Evolutionary conservation across 139 green algal species (phyloP).

Genomic region (Asterochloris sp.): DNA sequence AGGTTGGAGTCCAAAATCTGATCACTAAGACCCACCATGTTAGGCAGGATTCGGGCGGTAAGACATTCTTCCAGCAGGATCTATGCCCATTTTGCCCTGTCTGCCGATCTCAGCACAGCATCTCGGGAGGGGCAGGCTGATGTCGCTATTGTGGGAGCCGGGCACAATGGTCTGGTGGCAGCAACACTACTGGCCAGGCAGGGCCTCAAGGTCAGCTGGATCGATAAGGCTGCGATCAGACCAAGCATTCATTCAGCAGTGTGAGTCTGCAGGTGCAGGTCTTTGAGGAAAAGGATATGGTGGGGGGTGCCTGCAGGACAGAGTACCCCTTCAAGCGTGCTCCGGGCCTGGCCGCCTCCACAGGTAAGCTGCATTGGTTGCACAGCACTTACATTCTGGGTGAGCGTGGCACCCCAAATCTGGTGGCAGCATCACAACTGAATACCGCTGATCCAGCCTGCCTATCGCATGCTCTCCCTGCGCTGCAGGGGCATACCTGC

Average conservation of each 20-base stretch:
- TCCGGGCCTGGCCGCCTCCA: constrained; percentile 47
- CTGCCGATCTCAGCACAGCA: too few species aligned
- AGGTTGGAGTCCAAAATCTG: too few species aligned
- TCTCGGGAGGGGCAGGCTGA: constrained; percentile 11
- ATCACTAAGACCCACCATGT: too few species aligned
- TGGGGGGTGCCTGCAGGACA: constrained; percentile 58
- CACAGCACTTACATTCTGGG: neutral
- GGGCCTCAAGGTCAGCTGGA: constrained; percentile 25
- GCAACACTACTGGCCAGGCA: constrained; percentile 46
- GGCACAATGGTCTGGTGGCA: constrained; percentile 57
- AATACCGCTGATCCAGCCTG: neutral
- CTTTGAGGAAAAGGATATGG: constrained; percentile 36
- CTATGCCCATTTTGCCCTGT: too few species aligned
- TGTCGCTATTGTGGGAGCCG: constrained; percentile 42
- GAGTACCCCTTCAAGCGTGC: constrained; percentile 55
- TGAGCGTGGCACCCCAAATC: too few species aligned
- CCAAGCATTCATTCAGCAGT: neutral
- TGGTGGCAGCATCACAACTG: too few species aligned
- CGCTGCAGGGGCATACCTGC: constrained; percentile 53
- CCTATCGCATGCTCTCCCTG: neutral
- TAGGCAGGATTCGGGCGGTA: too few species aligned
- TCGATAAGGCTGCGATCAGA: neutral
- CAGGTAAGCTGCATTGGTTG: constrained; percentile 19
- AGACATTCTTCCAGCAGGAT: too few species aligned
- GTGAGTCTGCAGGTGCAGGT: constrained; percentile 27